Conservation (phyloP, 2,329 filamentous ascomycete genomes). For the Stagonosporopsis rhizophila region DNA sequence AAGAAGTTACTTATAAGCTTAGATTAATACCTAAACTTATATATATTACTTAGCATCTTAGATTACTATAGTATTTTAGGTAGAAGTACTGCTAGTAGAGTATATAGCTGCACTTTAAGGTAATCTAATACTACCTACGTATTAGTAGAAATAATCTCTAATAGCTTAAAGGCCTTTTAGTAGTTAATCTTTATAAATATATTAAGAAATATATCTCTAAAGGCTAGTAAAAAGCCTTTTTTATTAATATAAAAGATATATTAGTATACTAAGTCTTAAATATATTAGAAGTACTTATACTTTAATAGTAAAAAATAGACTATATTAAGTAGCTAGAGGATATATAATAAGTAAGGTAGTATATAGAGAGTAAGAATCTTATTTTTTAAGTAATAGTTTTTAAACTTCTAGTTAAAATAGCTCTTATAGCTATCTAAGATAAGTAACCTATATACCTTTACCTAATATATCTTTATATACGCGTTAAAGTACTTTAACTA, state of each 20-base stretch:
- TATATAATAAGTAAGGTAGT: too few relatives aligned
- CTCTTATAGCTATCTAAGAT: not conserved
- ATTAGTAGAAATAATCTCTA: too few relatives aligned
- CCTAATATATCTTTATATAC: not conserved
- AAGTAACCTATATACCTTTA: not conserved
- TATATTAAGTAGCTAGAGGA: not conserved
- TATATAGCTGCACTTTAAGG: not conserved
- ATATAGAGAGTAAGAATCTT: constrained; percentile 1
- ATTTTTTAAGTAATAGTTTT: constrained; percentile 2
- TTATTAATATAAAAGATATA: not conserved
- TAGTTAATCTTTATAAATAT: not conserved
- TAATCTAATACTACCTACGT: not conserved
- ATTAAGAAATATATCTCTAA: not conserved
- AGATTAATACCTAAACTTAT: too few relatives aligned
- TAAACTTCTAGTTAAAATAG: constrained; percentile 6
- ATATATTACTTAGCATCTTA: not conserved
- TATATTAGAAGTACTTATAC: not conserved
- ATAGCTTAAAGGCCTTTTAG: not conserved
- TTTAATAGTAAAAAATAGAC: not conserved
- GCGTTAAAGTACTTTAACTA: constrained; percentile 7
- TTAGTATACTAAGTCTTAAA: not conserved
- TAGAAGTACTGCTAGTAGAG: not conserved
- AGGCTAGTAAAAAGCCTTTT: not conserved
- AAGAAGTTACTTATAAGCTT: too few relatives aligned
- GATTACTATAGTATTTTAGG: not conserved